phyloP scores from a whole-genome alignment of 2,329 filamentous ascomycete species.

The Nothomitra cinnamomea region DNA sequence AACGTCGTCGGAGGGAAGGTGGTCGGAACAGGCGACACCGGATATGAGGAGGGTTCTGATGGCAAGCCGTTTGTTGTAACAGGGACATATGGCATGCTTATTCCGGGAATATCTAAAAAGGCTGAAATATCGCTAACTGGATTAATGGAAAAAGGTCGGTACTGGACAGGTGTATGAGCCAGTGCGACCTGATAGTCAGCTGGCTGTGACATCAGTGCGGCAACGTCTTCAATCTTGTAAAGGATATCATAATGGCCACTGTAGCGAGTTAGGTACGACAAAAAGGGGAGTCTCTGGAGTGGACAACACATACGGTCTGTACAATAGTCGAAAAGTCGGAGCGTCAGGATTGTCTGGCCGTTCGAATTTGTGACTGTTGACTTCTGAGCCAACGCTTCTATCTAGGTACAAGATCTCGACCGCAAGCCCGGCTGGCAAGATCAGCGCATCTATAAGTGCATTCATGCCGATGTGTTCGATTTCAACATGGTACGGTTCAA shows the following conservation, averaged over 20 bases:
- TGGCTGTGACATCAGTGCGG: not conserved
- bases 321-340: constrained; percentile 51
- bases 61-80: not conserved
- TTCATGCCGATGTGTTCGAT: constrained; percentile 82
- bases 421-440: constrained; percentile 61
- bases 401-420: constrained; percentile 88
- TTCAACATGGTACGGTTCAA: constrained; percentile 63
- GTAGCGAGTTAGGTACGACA: constrained; percentile 12
- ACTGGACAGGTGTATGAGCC: constrained; percentile 17
- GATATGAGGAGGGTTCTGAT: not conserved
- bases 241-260: constrained; percentile 88
- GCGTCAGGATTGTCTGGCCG: constrained; percentile 22
- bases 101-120: constrained; percentile 4
- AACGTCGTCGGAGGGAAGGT: constrained; percentile 5
- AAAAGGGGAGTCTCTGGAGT: not conserved
- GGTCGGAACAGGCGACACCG: not conserved
- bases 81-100: constrained; percentile 1
- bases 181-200: constrained; percentile 3
- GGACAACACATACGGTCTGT: constrained; percentile 38
- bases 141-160: not conserved
- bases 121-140: not conserved
- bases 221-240: constrained; percentile 47
- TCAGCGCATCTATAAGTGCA: constrained; percentile 58
- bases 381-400: constrained; percentile 58
- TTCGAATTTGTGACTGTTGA: constrained; percentile 53